Conservation (phyloP, 441 rosid species). For the Isatis lusitanica region DNA sequence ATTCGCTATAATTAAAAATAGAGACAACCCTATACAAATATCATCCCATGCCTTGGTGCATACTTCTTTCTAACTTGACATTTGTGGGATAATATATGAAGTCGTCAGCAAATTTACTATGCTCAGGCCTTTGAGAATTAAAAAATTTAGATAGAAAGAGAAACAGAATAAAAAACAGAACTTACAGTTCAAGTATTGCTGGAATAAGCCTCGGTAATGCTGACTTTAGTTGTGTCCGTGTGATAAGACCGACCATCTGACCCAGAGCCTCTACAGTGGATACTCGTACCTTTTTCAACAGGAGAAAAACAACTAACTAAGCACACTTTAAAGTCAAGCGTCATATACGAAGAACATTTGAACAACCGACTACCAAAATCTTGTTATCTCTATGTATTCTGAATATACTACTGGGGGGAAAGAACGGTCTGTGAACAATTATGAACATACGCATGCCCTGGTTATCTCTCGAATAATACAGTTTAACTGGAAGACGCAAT, state of each 20-base stretch:
- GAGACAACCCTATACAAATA: slow-evolving; percentile 1
- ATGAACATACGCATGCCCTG: slow-evolving; percentile 5
- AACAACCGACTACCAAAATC: slow-evolving; percentile 13
- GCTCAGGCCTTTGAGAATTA: slow-evolving; percentile 2
- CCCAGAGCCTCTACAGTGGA: slow-evolving; percentile 96
- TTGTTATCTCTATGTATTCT: background rate
- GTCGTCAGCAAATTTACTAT: background rate
- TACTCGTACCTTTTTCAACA: slow-evolving; percentile 66
- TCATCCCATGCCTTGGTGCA: slow-evolving; percentile 4
- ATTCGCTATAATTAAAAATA: slow-evolving; percentile 13
- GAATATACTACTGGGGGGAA: slow-evolving; percentile 6
- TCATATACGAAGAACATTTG: background rate
- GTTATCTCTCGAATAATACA: slow-evolving; percentile 10
- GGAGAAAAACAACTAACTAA: slow-evolving; percentile 20
- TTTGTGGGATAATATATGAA: slow-evolving; percentile 6
- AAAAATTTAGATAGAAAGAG: slow-evolving; percentile 7
- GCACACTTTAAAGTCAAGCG: slow-evolving; percentile 9
- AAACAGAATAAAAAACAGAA: slow-evolving; percentile 26
- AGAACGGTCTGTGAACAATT: slow-evolving; percentile 3
- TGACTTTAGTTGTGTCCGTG: slow-evolving; percentile 80
- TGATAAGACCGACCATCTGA: slow-evolving; percentile 94
- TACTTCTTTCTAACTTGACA: background rate
- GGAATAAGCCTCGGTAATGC: slow-evolving; percentile 95
- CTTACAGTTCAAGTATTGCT: slow-evolving; percentile 88
- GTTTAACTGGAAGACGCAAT: slow-evolving; percentile 8